phyloP scores from a whole-genome alignment of 345 rosid species.

The Pistacia atlantica region DNA sequence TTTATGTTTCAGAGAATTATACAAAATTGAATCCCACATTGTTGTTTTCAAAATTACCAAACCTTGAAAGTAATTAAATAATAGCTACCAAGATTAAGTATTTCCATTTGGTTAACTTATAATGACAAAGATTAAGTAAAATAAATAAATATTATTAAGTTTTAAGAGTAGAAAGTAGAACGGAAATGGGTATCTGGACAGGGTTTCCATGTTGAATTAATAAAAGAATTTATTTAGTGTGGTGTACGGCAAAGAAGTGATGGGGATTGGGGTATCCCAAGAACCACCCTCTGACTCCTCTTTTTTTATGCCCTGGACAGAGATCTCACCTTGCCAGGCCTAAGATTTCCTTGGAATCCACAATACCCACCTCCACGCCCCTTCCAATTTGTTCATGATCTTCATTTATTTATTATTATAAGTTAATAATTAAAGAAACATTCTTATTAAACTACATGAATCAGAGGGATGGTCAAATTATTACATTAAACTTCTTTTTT shows the following conservation, averaged over 20 bases:
- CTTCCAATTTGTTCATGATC: background rate
- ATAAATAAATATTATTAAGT: too few species aligned
- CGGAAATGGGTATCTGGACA: too few species aligned
- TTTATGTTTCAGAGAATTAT: too few species aligned
- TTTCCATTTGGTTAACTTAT: too few species aligned
- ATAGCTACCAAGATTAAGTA: too few species aligned
- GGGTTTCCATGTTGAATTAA: too few species aligned
- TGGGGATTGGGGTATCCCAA: slow-evolving; percentile 19
- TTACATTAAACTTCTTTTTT: background rate
- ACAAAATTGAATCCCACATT: too few species aligned
- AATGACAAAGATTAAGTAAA: too few species aligned
- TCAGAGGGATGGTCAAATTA: background rate
- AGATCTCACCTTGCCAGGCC: slow-evolving; percentile 28
- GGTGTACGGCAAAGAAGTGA: slow-evolving; percentile 27
- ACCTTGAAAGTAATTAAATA: too few species aligned
- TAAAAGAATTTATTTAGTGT: background rate
- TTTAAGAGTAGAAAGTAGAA: too few species aligned
- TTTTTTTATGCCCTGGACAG: slow-evolving; percentile 16
- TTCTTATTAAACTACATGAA: background rate
- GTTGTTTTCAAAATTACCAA: too few species aligned
- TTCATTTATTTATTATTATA: background rate
- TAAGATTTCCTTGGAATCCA: slow-evolving; percentile 37
- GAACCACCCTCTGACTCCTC: background rate
- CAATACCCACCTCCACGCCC: slow-evolving; percentile 12
- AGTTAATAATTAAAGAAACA: slow-evolving; percentile 3